Evolutionary conservation across 2,329 filamentous ascomycete species (phyloP), one percentile per base, ranked within the genome.

Genomic region (Cytospora piceae): DNA sequence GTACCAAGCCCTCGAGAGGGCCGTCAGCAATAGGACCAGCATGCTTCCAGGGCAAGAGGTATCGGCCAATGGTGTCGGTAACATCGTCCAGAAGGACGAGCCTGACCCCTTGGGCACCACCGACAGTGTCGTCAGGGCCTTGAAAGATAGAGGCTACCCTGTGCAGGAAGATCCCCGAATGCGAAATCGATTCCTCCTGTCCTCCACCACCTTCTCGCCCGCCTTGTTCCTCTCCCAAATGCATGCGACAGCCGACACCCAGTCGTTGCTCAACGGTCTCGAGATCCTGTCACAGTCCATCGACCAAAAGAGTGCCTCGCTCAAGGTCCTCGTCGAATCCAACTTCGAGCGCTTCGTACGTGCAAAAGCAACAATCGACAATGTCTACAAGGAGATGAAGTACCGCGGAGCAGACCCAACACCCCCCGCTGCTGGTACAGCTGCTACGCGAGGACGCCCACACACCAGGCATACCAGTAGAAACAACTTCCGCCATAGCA

Each of bases 281-380:
- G 91, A 97, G 71, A 89, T 91, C 66, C 86, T 99, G 24, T 95
- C 93, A 22, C 87, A 87, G 68, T 97, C 94, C 0, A 99, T 99
- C 73, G 95, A 98, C 73, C 92, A 98, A 78, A 99, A 99, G 77
- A 97, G 94, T 0, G 95, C 94, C 0, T 97, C 94, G 4, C 85
- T 99, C 68, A 99, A 99, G 76, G 91, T 96, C 14, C 85, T 99
- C 22, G 95, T 99, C 29, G 95, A 99, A 77, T 94, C 92, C 69
- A 99, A 99, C 76, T 99, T 99, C 75, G 96, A 99, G 78, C 90
- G 94, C 70, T 99, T 99, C 80, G 95, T 99, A 64, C 90, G 93
- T 69, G 95, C 95, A 53, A 99, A 99, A 77, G 92, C 94, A 22
- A 98, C 94, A 9, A 98, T 99, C 73, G 95, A 99, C 79, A 96